Conservation (phyloP, 371 early-diverging fungal species). For the Ordospora colligata region DNA sequence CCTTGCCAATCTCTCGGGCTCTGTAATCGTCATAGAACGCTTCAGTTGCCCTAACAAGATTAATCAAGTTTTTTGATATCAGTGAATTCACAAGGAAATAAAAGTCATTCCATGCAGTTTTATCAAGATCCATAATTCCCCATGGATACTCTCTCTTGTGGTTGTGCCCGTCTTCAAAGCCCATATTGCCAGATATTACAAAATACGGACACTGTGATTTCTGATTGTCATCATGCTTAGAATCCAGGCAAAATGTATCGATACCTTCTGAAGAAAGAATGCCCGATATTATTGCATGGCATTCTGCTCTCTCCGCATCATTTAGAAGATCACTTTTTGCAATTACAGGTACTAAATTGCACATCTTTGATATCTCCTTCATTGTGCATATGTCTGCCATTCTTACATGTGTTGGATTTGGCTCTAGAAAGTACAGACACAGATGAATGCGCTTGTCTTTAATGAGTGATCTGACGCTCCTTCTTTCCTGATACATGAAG, state of each 20-base stretch:
- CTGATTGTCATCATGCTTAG: slow-evolving; percentile 3
- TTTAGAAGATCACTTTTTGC: slow-evolving; percentile 54
- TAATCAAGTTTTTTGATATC: slow-evolving; percentile 44
- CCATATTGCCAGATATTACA: background rate
- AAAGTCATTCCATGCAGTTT: slow-evolving; percentile 15
- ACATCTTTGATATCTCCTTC: slow-evolving; percentile 51
- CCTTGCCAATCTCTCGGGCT: background rate
- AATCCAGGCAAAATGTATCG: background rate
- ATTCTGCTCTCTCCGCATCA: slow-evolving; percentile 16
- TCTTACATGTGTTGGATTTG: slow-evolving; percentile 27
- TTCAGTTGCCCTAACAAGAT: slow-evolving; percentile 51
- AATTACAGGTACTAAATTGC: slow-evolving; percentile 57
- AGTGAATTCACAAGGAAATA: slow-evolving; percentile 42
- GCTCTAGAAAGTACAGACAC: slow-evolving; percentile 53
- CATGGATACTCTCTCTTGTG: slow-evolving; percentile 43
- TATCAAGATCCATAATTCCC: slow-evolving; percentile 9
- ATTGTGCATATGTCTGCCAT: slow-evolving; percentile 50
- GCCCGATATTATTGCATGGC: slow-evolving; percentile 34
- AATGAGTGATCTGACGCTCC: slow-evolving; percentile 29
- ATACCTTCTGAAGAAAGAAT: slow-evolving; percentile 27
- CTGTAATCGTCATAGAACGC: slow-evolving; percentile 45
- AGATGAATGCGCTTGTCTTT: slow-evolving; percentile 58
- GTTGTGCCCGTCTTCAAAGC: background rate
- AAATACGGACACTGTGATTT: slow-evolving; percentile 18
- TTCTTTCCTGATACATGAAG: slow-evolving; percentile 45